These are phyloP conservation scores for Syzygium aromaticum DNA, from an alignment of 345 rosid genomes.

Conservation along the genomic window DNA sequence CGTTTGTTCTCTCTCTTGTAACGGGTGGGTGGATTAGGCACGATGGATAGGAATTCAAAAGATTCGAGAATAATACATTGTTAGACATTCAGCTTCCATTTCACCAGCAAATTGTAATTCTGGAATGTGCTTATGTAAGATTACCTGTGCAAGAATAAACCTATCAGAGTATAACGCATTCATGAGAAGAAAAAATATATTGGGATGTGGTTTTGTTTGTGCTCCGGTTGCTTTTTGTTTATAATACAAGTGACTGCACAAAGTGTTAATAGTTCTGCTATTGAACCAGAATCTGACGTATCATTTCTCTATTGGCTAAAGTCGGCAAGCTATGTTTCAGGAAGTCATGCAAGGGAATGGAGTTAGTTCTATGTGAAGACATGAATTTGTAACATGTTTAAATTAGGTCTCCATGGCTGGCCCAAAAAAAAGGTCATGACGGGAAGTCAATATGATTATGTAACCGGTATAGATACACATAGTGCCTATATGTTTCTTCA, in stretches of 20 bases:
- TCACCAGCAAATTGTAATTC: not conserved
- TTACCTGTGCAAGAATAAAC: not conserved
- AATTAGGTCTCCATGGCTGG: not conserved
- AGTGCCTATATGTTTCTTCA: not conserved
- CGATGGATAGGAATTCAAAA: conserved; percentile 85
- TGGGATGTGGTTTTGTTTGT: not conserved
- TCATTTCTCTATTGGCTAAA: not conserved
- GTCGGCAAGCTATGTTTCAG: not conserved
- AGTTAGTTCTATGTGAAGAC: not conserved
- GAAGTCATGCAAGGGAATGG: not conserved
- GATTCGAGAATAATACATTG: conserved; percentile 4
- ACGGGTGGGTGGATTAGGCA: conserved; percentile 99
- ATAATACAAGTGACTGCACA: not conserved
- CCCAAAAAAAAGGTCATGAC: not conserved
- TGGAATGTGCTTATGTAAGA: not conserved
- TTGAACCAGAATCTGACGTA: not conserved
- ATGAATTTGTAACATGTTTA: not conserved
- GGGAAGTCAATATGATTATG: not conserved
- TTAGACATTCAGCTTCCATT: not conserved
- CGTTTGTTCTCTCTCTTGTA: not conserved
- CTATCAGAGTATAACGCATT: not conserved
- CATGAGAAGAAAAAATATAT: not conserved
- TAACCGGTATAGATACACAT: not conserved
- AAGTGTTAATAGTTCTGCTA: not conserved
- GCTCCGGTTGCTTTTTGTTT: not conserved